Conservation (phyloP, 345 rosid genomes). For the Bruguiera gymnorhiza region DNA sequence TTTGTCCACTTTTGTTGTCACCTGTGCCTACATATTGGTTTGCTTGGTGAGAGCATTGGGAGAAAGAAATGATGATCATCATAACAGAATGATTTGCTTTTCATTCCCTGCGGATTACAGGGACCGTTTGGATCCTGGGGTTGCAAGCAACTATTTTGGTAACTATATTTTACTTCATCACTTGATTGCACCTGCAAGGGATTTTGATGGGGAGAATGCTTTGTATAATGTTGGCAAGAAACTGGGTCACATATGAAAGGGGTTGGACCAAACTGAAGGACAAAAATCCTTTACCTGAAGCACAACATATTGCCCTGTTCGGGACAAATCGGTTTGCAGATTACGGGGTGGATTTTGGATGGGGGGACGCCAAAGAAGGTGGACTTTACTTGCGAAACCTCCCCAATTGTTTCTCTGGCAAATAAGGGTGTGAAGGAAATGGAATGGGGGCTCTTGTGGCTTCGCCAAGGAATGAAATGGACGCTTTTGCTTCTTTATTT, state of each 20-base stretch:
- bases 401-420: constrained; percentile 20
- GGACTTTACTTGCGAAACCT: background rate
- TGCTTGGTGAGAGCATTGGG: constrained; percentile 25
- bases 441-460: constrained; percentile 15
- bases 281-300: background rate
- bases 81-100: constrained; percentile 1
- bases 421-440: constrained; percentile 14
- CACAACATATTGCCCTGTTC: background rate
- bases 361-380: constrained; percentile 16
- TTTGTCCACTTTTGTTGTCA: constrained; percentile 32
- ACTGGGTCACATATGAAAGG: background rate
- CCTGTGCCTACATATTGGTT: constrained; percentile 9
- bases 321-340: constrained; percentile 15
- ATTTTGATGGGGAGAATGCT: constrained; percentile 1
- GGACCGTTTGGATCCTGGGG: constrained; percentile 16
- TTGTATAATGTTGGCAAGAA: background rate
- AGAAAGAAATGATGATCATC: background rate
- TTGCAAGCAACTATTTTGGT: constrained; percentile 33
- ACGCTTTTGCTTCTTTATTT: too few relatives aligned
- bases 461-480: too few relatives aligned
- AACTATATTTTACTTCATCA: constrained; percentile 6
- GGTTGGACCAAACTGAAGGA: background rate
- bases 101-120: constrained; percentile 30
- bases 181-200: background rate
- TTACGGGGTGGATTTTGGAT: constrained; percentile 20